phyloP scores from a whole-genome alignment of 306 rosid species.

The Lupinus albus region DNA sequence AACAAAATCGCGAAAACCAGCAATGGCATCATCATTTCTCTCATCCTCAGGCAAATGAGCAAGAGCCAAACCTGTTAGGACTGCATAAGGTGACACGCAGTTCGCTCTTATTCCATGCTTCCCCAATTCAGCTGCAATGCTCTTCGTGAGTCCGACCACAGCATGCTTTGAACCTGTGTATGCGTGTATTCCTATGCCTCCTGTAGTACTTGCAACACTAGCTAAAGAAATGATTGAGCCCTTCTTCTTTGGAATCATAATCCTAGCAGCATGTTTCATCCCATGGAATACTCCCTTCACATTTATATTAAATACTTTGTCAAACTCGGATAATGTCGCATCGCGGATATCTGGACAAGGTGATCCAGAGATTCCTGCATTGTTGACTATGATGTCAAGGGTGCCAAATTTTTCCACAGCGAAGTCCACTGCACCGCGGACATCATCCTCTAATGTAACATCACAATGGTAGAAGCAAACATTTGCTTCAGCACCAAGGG shows the following conservation, averaged over 20 bases:
- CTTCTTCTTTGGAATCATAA: constrained; percentile 65
- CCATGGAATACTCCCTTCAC: constrained; percentile 85
- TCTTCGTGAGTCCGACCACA: constrained; percentile 74
- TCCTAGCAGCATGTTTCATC: constrained; percentile 76
- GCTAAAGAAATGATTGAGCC: constrained; percentile 77
- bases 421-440: constrained; percentile 58
- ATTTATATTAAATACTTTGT: constrained; percentile 70
- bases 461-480: constrained; percentile 60
- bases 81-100: constrained; percentile 67
- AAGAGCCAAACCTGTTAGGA: constrained; percentile 60
- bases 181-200: constrained; percentile 67
- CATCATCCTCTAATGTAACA: constrained; percentile 66
- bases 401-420: constrained; percentile 63
- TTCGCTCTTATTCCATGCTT: constrained; percentile 61
- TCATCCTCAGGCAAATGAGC: constrained; percentile 71
- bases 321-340: constrained; percentile 62
- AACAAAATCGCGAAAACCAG: constrained; percentile 46
- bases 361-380: constrained; percentile 77
- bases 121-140: constrained; percentile 84
- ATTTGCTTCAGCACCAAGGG: constrained; percentile 51
- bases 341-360: constrained; percentile 74
- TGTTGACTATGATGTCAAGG: constrained; percentile 83
- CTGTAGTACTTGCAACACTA: constrained; percentile 58
- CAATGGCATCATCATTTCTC: constrained; percentile 61
- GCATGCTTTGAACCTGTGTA: constrained; percentile 87